phyloP scores from a whole-genome alignment of 139 green algal genomes.

The Tetratostichococcus sp. region DNA sequence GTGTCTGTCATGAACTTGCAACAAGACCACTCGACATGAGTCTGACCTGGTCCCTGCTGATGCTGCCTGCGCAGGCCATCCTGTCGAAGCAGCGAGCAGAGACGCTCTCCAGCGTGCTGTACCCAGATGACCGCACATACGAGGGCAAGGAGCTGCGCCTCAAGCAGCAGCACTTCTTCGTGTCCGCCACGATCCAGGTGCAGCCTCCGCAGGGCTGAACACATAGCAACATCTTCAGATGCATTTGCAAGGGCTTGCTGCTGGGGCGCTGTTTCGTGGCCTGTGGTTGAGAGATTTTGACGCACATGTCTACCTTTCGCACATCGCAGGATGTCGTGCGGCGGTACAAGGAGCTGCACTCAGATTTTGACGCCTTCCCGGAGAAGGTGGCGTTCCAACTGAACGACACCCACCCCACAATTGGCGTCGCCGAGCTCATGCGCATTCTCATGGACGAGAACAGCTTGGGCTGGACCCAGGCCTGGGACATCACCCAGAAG shows the following conservation, averaged over 20 bases:
- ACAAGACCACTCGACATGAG: no score
- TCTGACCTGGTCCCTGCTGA: no score
- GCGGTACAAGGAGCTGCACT: conserved; percentile 72
- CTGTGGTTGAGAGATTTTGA: no score
- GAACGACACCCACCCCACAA: conserved; percentile 98
- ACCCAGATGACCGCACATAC: conserved; percentile 95
- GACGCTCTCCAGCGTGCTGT: conserved; percentile 93
- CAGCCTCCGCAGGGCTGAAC: background rate
- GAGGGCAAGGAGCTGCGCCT: conserved; percentile 97
- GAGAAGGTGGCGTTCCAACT: conserved; percentile 94
- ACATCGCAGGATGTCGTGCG: conserved; percentile 85
- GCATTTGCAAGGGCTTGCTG: no score
- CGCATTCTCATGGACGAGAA: conserved; percentile 95
- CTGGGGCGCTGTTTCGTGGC: no score
- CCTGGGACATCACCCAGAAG: conserved; percentile 81
- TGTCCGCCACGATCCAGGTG: conserved; percentile 89
- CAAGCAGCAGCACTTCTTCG: conserved; percentile 99
- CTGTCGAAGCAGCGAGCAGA: conserved; percentile 93
- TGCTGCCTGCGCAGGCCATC: conserved; percentile 91
- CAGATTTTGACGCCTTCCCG: conserved; percentile 65
- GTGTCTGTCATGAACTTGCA: background rate
- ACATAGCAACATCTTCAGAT: background rate
- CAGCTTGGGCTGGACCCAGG: conserved; percentile 86
- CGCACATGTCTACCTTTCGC: no score
- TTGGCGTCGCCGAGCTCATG: conserved; percentile 96